Evolutionary conservation across 805 yeast species (phyloP).

Genomic region (Hanseniaspora osmophila): DNA sequence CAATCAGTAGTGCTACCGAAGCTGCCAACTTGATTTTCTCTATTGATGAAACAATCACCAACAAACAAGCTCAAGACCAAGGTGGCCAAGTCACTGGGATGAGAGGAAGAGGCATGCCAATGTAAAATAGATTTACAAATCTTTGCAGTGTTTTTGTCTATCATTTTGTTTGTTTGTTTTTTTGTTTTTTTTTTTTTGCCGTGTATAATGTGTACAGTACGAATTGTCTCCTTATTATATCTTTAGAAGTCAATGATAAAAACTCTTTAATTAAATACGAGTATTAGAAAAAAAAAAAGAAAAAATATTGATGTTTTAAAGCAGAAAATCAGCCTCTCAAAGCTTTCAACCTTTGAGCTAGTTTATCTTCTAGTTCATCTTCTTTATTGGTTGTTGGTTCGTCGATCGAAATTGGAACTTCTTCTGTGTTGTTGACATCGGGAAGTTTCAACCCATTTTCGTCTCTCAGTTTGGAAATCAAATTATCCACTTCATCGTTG

Average conservation of each 20-base stretch:
- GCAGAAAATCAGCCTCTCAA: slow-evolving; percentile 32
- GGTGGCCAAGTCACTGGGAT: slow-evolving; percentile 23
- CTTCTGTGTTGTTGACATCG: slow-evolving; percentile 94
- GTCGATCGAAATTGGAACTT: slow-evolving; percentile 70
- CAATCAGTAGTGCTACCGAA: slow-evolving; percentile 90
- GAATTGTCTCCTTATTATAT: too few relatives aligned
- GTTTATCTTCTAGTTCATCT: slow-evolving; percentile 70
- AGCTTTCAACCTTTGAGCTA: slow-evolving; percentile 82
- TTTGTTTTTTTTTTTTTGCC: slow-evolving; percentile 3
- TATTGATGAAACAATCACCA: slow-evolving; percentile 88
- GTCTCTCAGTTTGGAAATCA: slow-evolving; percentile 4
- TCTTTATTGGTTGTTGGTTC: slow-evolving; percentile 26
- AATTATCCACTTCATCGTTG: slow-evolving; percentile 4
- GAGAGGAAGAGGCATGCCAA: slow-evolving; percentile 64
- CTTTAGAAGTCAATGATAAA: too few relatives aligned
- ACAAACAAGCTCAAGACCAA: slow-evolving; percentile 37
- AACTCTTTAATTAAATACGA: too few relatives aligned
- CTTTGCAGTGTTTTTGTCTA: neutral
- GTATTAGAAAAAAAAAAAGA: too few relatives aligned
- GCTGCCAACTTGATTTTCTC: slow-evolving; percentile 86
- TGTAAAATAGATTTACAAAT: slow-evolving; percentile 15
- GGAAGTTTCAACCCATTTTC: slow-evolving; percentile 4
- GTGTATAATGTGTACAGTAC: neutral
- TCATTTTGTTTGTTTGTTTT: slow-evolving; percentile 1
- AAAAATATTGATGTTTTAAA: neutral